Evolutionary conservation across 1,284 basidiomycete genomes (phyloP).

Genomic region (Xanthoconium separans): DNA sequence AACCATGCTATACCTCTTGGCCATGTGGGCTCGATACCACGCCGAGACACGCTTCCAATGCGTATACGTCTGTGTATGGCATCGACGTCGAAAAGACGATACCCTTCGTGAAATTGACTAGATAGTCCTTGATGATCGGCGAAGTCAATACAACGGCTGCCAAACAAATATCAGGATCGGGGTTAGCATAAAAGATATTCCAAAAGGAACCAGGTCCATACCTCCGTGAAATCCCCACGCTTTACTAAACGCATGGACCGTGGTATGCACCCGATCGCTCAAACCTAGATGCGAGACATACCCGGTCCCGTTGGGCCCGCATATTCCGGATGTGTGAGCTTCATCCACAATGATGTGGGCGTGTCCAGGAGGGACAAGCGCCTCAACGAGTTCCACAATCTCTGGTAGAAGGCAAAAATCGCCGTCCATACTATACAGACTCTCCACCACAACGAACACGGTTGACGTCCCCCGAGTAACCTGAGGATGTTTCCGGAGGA

Average conservation of each 20-base stretch:
- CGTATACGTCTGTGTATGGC: slow-evolving; percentile 46
- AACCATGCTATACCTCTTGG: slow-evolving; percentile 16
- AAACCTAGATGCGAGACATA: slow-evolving; percentile 35
- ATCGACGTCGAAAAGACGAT: slow-evolving; percentile 55
- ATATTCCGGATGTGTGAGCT: slow-evolving; percentile 51
- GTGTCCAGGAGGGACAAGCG: slow-evolving; percentile 33
- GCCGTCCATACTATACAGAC: slow-evolving; percentile 67
- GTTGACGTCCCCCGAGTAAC: slow-evolving; percentile 32
- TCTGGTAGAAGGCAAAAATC: slow-evolving; percentile 51
- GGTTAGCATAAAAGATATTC: neutral
- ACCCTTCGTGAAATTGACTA: slow-evolving; percentile 62
- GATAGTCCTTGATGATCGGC: slow-evolving; percentile 45
- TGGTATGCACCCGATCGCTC: slow-evolving; percentile 39
- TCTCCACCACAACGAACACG: slow-evolving; percentile 53
- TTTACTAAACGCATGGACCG: slow-evolving; percentile 56
- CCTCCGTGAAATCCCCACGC: slow-evolving; percentile 74
- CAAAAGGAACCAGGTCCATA: slow-evolving; percentile 34
- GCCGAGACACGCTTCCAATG: slow-evolving; percentile 35
- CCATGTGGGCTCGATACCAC: slow-evolving; percentile 14
- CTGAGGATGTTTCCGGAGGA: slow-evolving; percentile 23
- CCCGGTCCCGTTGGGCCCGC: slow-evolving; percentile 47
- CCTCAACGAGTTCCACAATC: slow-evolving; percentile 39
- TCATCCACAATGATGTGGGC: slow-evolving; percentile 50
- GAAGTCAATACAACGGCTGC: slow-evolving; percentile 54
- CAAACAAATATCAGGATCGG: neutral